Base-by-base conservation (phyloP, 176 grass and related monocot genomes). In the Triticum timopheevii region DNA sequence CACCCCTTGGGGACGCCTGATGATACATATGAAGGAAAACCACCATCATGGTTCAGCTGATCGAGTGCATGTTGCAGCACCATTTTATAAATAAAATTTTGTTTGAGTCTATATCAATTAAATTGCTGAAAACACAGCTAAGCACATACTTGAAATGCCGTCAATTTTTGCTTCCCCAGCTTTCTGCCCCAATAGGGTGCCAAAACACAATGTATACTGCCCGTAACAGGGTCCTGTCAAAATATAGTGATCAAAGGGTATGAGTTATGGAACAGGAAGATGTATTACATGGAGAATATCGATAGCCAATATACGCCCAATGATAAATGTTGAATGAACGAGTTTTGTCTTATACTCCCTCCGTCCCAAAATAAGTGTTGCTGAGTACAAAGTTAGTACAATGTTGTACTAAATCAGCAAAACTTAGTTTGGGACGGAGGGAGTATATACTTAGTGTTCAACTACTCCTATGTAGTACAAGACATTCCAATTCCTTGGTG, bases 161-260 rank as follows among this genome's bases (percentile, higher is more conserved):
- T 86, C 17, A 97, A 83, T 10, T 69, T 88, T 77, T 87, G 81
- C 72, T 97, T 97, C 17, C 89, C 89, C 20, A 94, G 59, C 79
- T 97, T 97, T 80, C 77, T 64, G 10, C 92, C 88, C 95, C 92
- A 95, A 20, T 95, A 97, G 5, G 90, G 92, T 44, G 91, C 90
- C 61, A 97, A 76, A 10, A 86, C 76, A 87, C 89, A 97, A 45
- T 97, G 92, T 22, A 85, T 88, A 17, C 89, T 93, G 23, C 95
- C 92, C 82, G 88, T 88, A 10, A 97, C 95, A 23, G 90, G 95
- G 88, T 97, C 95, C 92, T 97, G 63, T 7, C 24, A 66, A 56
- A 45, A 63, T 24, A 69, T 11, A 6, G 73, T 30, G 10, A 54
- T 38, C 61, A 83, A 4, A 12, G n/a, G 28, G 40, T 77, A 77